These are phyloP conservation scores for Ganoderma resinaceum DNA, from an alignment of 1,284 basidiomycete species.

Conservation along the genomic window DNA sequence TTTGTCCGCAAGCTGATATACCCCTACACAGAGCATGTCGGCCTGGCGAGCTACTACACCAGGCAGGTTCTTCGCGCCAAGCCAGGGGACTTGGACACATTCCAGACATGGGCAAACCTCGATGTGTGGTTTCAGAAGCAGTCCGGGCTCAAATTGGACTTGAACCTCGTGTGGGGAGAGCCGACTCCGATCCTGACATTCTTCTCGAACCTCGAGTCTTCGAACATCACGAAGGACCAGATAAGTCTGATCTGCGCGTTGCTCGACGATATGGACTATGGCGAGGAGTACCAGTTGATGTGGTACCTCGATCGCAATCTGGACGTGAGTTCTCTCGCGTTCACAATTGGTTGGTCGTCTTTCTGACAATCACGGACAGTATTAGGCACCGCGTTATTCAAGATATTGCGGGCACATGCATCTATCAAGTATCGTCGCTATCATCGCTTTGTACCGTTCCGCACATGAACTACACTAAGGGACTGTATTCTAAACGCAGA, in stretches of 20 bases:
- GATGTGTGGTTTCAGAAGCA: not conserved
- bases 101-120: not conserved
- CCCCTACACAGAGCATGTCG: not conserved
- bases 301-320: not conserved
- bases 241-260: not conserved
- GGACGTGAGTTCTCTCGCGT: not conserved
- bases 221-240: not conserved
- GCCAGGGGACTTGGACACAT: not conserved
- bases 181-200: not conserved
- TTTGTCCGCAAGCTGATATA: not conserved
- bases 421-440: not conserved
- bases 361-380: not conserved
- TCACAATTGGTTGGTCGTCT: not conserved
- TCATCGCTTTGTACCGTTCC: not conserved
- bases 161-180: not conserved
- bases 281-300: not conserved
- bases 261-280: not conserved
- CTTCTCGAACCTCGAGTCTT: not conserved
- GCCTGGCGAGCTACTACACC: not conserved
- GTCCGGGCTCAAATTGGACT: not conserved
- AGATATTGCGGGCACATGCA: not conserved
- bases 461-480: no score
- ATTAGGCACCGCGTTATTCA: not conserved
- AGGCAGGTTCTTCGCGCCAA: not conserved
- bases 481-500: no score